Evolutionary conservation across 345 rosid genomes (phyloP), one percentile per base, ranked within the genome.

Genomic region (Sisymbrium altissimum): DNA sequence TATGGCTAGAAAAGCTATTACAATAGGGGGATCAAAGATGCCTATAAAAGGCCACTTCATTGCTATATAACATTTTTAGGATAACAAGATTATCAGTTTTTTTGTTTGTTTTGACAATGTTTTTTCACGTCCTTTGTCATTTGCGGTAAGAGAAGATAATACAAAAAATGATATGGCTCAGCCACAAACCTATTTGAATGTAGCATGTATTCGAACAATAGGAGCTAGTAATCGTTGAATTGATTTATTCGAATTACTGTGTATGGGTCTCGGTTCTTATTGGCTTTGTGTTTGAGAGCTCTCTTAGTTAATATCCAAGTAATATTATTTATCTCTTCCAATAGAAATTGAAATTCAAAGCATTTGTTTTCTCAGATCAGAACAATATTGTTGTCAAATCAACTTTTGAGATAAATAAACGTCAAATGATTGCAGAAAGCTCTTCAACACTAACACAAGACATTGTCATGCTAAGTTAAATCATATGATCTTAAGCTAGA

Each of bases 211-310:
- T n/a, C n/a, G n/a, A n/a, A n/a, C n/a, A n/a, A n/a, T n/a, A n/a
- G n/a, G n/a, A n/a, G n/a, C n/a, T n/a, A n/a, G n/a, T n/a, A n/a
- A n/a, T n/a, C n/a, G n/a, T n/a, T n/a, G n/a, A n/a, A n/a, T n/a
- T n/a, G n/a, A n/a, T n/a, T n/a, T 29, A 29, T 29, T 29, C 32
- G 4, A 29, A n/a, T 44, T 2, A 49, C 14, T 73, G 65, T 74
- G 62, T 58, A 58, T 60, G 52, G 38, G 19, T 68, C 63, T 52
- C 45, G 38, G 73, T 41, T 56, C 50, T 55, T 56, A 35, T 44
- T 43, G 58, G 66, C 21, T 55, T 23, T 50, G 68, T 64, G 71
- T 73, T 64, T 56, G 60, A 36, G 56, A 35, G 66, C 78, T 66
- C 33, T 74, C 71, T 23, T 54, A 40, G 50, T 48, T 3, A 1